Conservation (phyloP, 805 yeast genomes). For the Teunomyces kruisii region DNA sequence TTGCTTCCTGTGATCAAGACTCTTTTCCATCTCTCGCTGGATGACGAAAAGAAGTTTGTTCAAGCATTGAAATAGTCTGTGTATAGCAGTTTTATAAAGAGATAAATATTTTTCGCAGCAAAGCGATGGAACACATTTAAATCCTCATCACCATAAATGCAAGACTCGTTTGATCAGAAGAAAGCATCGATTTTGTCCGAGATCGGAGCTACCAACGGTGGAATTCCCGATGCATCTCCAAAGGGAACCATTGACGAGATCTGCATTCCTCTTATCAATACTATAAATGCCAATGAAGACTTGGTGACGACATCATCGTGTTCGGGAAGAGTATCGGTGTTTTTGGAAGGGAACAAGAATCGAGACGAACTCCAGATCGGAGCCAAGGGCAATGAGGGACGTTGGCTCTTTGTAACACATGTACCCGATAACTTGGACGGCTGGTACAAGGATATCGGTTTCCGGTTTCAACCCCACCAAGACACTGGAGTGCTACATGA, state of each 20-base stretch:
- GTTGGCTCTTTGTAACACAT: conserved; percentile 81
- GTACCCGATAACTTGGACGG: conserved; percentile 45
- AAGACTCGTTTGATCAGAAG: conserved; percentile 67
- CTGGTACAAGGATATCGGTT: conserved; percentile 46
- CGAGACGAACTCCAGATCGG: conserved; percentile 49
- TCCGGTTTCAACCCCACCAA: conserved; percentile 10
- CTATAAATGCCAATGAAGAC: conserved; percentile 61
- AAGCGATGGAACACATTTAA: not conserved
- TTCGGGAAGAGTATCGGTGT: conserved; percentile 83
- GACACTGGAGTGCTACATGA: conserved; percentile 4
- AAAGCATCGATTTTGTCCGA: conserved; percentile 54
- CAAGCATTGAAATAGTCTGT: conserved; percentile 43
- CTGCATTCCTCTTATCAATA: conserved; percentile 68
- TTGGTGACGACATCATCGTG: conserved; percentile 89
- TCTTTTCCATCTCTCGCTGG: conserved; percentile 62
- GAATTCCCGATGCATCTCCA: conserved; percentile 69
- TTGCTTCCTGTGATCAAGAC: conserved; percentile 83
- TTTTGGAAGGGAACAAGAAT: conserved; percentile 67
- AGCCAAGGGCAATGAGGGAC: conserved; percentile 83
- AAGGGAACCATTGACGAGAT: conserved; percentile 80
- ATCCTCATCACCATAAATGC: conserved; percentile 20
- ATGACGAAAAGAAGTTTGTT: conserved; percentile 74
- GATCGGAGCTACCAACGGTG: conserved; percentile 43
- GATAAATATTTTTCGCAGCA: conserved; percentile 3
- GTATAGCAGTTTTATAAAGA: not conserved